Percentiles rank a stretch among this genome's conserved stretches.
Conservation (phyloP, 1,284 basidiomycete species). For the Ustilago sp. region DNA sequence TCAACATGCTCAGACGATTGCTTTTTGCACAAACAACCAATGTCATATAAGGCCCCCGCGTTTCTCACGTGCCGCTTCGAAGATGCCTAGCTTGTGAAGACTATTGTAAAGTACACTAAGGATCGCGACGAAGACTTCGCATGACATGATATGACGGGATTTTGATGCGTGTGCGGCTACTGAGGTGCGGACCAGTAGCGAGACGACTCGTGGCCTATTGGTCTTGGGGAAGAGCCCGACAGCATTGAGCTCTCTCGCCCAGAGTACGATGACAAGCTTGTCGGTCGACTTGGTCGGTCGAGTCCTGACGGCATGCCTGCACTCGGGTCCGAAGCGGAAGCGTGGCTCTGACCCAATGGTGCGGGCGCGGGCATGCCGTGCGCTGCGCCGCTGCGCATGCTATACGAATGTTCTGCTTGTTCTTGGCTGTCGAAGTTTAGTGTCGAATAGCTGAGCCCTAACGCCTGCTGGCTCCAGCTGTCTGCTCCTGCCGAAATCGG, state of each 20-base stretch:
- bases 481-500: background rate
- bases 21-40: background rate
- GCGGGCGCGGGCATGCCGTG: background rate
- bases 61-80: too few relatives aligned
- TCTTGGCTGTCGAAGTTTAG: conserved; percentile 5
- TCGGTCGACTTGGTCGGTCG: conserved; percentile 5
- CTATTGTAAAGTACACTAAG: conserved; percentile 13
- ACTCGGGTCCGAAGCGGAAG: conserved; percentile 1
- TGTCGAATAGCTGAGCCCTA: conserved; percentile 1
- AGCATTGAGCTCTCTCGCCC: background rate
- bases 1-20: background rate
- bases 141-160: background rate
- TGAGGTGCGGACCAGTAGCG: conserved; percentile 15
- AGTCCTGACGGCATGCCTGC: background rate
- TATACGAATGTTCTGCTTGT: background rate
- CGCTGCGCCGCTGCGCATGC: background rate
- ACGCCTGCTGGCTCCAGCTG: background rate
- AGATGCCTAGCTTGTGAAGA: background rate
- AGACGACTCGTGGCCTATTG: conserved; percentile 5
- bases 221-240: conserved; percentile 5
- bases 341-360: background rate
- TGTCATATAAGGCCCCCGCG: background rate
- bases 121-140: background rate
- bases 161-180: background rate
- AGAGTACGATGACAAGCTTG: background rate